Conservation (phyloP, 164 flowering plant species). For the grape (Vitis vinifera) region DNA sequence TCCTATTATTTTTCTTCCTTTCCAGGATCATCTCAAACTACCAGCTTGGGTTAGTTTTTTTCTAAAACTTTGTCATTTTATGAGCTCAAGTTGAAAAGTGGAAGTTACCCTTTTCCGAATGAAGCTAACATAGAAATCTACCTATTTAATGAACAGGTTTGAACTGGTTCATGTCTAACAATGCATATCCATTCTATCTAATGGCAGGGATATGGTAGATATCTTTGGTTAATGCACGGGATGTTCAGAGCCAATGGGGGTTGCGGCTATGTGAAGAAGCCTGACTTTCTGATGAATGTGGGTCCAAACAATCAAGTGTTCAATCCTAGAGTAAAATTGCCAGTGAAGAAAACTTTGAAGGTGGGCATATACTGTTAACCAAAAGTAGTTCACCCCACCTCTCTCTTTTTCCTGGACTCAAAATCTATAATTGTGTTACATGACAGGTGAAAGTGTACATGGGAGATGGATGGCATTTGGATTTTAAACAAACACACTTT, state of each 20-base stretch:
- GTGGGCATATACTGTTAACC: slow-evolving; percentile 7
- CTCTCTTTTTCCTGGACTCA: neutral
- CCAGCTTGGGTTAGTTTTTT: too few species aligned
- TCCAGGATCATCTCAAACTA: too few species aligned
- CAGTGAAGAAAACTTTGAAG: slow-evolving; percentile 42
- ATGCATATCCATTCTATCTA: neutral
- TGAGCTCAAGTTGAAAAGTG: too few species aligned
- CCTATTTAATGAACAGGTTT: too few species aligned
- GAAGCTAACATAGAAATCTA: too few species aligned
- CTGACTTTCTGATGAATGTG: slow-evolving; percentile 30
- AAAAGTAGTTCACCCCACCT: neutral
- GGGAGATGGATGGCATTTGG: slow-evolving; percentile 54
- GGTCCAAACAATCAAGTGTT: slow-evolving; percentile 25
- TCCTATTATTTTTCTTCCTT: too few species aligned
- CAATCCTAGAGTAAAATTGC: slow-evolving; percentile 27
- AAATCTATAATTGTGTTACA: neutral
- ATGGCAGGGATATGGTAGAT: slow-evolving; percentile 41
- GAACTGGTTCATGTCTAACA: too few species aligned
- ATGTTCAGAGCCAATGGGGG: slow-evolving; percentile 63
- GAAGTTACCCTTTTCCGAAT: too few species aligned
- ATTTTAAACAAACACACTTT: slow-evolving; percentile 36
- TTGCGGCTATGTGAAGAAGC: slow-evolving; percentile 58
- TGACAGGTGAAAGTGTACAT: slow-evolving; percentile 44
- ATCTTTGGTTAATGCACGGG: slow-evolving; percentile 46
- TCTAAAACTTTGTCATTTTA: too few species aligned